A percentile compares a stretch with the other conserved stretches of the same genome.
phyloP scores from a whole-genome alignment of 352 stramenopile species.

The Thraustotheca clavata region DNA sequence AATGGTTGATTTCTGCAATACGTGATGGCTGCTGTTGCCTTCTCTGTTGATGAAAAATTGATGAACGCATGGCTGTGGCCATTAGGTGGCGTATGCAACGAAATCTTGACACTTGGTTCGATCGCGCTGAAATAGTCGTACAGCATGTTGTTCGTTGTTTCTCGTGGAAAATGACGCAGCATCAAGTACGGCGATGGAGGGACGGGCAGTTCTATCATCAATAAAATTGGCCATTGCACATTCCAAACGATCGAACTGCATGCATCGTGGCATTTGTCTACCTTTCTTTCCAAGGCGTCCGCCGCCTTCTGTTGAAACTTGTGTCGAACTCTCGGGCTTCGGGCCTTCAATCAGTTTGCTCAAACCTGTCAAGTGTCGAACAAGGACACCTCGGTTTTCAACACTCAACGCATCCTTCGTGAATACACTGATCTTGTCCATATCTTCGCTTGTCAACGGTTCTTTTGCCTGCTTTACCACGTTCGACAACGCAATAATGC shows the following conservation, averaged over 20 bases:
- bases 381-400: constrained; percentile 47
- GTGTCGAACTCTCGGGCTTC: constrained; percentile 34
- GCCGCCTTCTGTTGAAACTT: background rate
- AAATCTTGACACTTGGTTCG: background rate
- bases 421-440: constrained; percentile 34
- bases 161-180: constrained; percentile 47
- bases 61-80: background rate
- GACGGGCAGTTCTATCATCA: constrained; percentile 29
- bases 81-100: background rate
- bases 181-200: constrained; percentile 64
- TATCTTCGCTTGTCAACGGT: constrained; percentile 26
- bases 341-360: constrained; percentile 8
- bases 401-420: constrained; percentile 31
- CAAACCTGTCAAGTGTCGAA: constrained; percentile 51
- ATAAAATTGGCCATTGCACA: constrained; percentile 30
- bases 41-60: background rate
- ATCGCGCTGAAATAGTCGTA: background rate
- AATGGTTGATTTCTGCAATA: background rate
- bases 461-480: constrained; percentile 44
- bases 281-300: too few species aligned
- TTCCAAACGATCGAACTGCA: constrained; percentile 16
- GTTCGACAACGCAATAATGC: constrained; percentile 53
- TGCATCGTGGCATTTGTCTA: background rate
- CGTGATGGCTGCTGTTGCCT: background rate
- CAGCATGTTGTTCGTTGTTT: constrained; percentile 16